Base-by-base conservation (phyloP, 257 asterid species). In the Lycium barbarum region DNA sequence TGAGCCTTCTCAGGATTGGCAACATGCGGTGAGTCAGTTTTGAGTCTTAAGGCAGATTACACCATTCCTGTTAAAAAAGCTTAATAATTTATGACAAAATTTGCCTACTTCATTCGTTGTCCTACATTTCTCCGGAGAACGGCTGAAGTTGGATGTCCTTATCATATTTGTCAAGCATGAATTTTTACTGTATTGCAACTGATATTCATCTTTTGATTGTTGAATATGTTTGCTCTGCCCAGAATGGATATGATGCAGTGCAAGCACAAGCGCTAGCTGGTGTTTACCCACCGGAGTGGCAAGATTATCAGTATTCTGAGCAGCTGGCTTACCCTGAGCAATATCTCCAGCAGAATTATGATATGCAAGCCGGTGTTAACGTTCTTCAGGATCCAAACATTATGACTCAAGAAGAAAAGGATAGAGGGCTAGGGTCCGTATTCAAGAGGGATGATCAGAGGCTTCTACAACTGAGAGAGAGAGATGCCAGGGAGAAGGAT, bases 341-440 rank as follows among this genome's bases (percentile, higher is more conserved):
- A 87, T 97, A 94, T 89, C 93, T 93, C 74, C 98, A 93, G 91
- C 98, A 91, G 90, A 84, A 84, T 61, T 95, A 92, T 84, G 99
- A 97, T 68, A 82, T 91, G 88, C 97, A 95, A 88, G 88, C 91
- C 68, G 97, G 89, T 84, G 73, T 85, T 9, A 81, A 85, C 66
- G 88, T 55, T 79, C 89, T 63, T 51, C 97, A 88, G 87, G 99
- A 97, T 87, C 98, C 98, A 35, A 93, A 86, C 49, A 85, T 94
- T 22, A 97, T 97, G 98, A 95, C 94, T 70, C 99, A 97, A 91
- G 99, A 97, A 88, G 99, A 97, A 91, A 97, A 97, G 89, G 99
- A 97, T 84, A 92, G 99, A 87, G 99, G 99, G 55, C 89, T 97
- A 83, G 99, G 99, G 68, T 97, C 99, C 0, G 99, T 97, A 68